Evolutionary conservation across 2,329 filamentous ascomycete species (phyloP), one percentile per base, ranked within the genome.

Genomic region (Coniella vitis): DNA sequence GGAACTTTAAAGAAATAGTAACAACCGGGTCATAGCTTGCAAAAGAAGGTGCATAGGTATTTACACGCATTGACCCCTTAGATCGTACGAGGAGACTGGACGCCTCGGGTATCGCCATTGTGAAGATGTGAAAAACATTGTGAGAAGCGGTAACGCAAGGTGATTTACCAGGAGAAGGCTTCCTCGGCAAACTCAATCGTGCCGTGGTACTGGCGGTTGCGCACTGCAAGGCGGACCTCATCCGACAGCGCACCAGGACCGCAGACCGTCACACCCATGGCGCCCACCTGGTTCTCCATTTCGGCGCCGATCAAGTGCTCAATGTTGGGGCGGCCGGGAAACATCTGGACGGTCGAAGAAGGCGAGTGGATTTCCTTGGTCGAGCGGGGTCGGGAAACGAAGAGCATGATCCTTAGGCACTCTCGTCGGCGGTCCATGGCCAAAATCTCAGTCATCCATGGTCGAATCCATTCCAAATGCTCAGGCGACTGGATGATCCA

Each of bases 321-420:
- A 45, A 88, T 81, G 63, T 89, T 87, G 16, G 85, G 85, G 57
- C 85, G 75, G 14, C 86, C 86, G 4, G 86, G 86, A 73, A 89
- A 89, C 86, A 90, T 90, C 63, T 90, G 86, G 12, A 91, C 86
- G 16, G 83, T 88, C 1, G 83, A 77, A 32, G 80, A 85, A 2
- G 86, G 86, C 57, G 81, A 86, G 70, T 88, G 84, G 47, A 90
- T 89, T 65, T 90, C 86, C 71, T 88, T 89, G 39, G 83, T 88
- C 41, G 81, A 86, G 36, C 84, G 74, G 5, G 84, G 86, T 49
- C 85, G 73, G 56, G 82, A 87, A 57, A 90, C 83, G 63, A 90
- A 90, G 47, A 90, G 78, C 69, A 88, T 79, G 64, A 90, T 86
- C 56, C 83, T 81, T 47, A 90, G 73, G 45, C 86, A 76, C 52